A percentile compares a stretch with the other conserved stretches of the same genome.
phyloP scores from a whole-genome alignment of 1,284 basidiomycete genomes.

The Calocybe gambosa region DNA sequence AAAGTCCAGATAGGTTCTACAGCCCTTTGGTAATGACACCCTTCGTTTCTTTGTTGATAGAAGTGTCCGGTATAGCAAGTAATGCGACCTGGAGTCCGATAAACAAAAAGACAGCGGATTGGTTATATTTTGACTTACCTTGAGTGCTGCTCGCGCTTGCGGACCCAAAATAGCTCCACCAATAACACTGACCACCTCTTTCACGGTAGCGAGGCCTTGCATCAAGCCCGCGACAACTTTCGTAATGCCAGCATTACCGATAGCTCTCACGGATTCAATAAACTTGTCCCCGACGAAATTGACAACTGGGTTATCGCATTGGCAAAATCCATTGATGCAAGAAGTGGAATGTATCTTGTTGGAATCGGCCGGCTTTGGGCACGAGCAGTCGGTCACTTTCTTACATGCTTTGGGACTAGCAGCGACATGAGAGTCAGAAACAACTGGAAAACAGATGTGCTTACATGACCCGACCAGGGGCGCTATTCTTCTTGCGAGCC shows the following conservation, averaged over 20 bases:
- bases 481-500: conserved; percentile 7
- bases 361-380: not conserved
- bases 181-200: conserved; percentile 4
- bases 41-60: conserved; percentile 4
- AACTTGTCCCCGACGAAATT: conserved; percentile 2
- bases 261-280: conserved; percentile 3
- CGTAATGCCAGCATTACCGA: conserved; percentile 8
- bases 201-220: conserved; percentile 8
- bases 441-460: not conserved
- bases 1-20: no score
- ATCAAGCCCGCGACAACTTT: conserved; percentile 9
- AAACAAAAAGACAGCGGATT: no score
- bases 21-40: conserved; percentile 4
- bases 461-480: not conserved
- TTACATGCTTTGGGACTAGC: conserved; percentile 2
- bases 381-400: conserved; percentile 8
- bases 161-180: conserved; percentile 7
- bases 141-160: conserved; percentile 7
- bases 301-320: conserved; percentile 7
- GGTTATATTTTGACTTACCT: not conserved
- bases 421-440: no score
- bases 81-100: not conserved
- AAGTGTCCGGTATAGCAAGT: conserved; percentile 1
- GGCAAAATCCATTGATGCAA: conserved; percentile 9
- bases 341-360: conserved; percentile 5